These are phyloP conservation scores for Ambrosiella xylebori DNA, from an alignment of 2,329 filamentous ascomycete species.

Conservation along the genomic window DNA sequence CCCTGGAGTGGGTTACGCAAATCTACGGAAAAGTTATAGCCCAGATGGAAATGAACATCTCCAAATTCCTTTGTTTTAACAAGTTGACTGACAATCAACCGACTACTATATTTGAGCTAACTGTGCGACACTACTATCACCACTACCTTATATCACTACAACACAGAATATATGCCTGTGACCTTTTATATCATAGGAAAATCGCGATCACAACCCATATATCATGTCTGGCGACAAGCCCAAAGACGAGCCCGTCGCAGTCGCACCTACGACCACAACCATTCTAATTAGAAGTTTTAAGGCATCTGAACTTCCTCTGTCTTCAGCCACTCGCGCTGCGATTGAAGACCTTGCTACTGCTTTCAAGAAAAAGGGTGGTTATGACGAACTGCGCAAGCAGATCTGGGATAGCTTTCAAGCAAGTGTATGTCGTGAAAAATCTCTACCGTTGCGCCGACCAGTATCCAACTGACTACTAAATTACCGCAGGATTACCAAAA, in stretches of 20 bases:
- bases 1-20: background rate
- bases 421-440: slow-evolving; percentile 32
- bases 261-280: background rate
- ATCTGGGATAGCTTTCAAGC: slow-evolving; percentile 59
- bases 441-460: background rate
- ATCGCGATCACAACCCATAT: background rate
- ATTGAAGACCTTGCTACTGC: slow-evolving; percentile 62
- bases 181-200: too few relatives aligned
- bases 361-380: slow-evolving; percentile 76
- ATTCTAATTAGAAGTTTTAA: slow-evolving; percentile 38
- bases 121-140: too few relatives aligned
- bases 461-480: background rate
- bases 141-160: too few relatives aligned
- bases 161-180: too few relatives aligned
- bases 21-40: background rate
- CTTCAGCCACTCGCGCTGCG: slow-evolving; percentile 52
- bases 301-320: slow-evolving; percentile 56
- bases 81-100: too few relatives aligned
- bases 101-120: too few relatives aligned
- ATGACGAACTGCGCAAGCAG: slow-evolving; percentile 60
- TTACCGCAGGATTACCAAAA: slow-evolving; percentile 46
- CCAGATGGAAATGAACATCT: background rate
- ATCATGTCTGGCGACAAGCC: slow-evolving; percentile 1
- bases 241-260: background rate
- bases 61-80: too few relatives aligned